Conservation (phyloP, 2,329 filamentous ascomycete genomes). For the Ophiosphaerella korrae region DNA sequence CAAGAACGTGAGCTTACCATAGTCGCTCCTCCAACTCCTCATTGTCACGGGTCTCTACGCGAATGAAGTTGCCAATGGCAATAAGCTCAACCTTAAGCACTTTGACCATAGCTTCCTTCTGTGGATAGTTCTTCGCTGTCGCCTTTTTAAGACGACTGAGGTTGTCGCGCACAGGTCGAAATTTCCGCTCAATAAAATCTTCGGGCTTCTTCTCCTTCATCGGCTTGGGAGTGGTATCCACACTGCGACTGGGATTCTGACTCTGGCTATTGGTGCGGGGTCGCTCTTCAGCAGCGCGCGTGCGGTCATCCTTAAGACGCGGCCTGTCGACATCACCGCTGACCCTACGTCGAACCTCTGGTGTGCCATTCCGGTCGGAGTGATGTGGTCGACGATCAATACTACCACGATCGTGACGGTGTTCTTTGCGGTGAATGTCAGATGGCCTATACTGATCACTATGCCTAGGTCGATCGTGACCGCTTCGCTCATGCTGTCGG, state of each 20-base stretch:
- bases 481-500: conserved; percentile 33
- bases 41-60: conserved; percentile 52
- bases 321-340: conserved; percentile 51
- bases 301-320: conserved; percentile 4
- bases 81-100: conserved; percentile 67
- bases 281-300: conserved; percentile 53
- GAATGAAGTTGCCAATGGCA: conserved; percentile 67
- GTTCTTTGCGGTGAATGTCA: conserved; percentile 46
- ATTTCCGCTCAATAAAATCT: conserved; percentile 57
- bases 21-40: conserved; percentile 56
- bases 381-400: conserved; percentile 46
- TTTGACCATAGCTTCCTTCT: conserved; percentile 65
- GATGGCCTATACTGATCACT: conserved; percentile 44
- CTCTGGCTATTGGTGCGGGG: conserved; percentile 53
- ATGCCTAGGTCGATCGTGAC: conserved; percentile 37
- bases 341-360: conserved; percentile 50
- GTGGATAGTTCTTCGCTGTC: conserved; percentile 66
- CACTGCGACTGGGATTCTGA: conserved; percentile 38
- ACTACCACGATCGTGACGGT: conserved; percentile 38
- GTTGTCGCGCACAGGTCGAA: conserved; percentile 65
- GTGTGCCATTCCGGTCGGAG: conserved; percentile 47
- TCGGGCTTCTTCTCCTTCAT: conserved; percentile 45
- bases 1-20: conserved; percentile 50
- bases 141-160: conserved; percentile 65
- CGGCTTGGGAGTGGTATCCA: conserved; percentile 34